phyloP scores from a whole-genome alignment of 371 early-diverging fungal genomes.

The Mortierella sp. region DNA sequence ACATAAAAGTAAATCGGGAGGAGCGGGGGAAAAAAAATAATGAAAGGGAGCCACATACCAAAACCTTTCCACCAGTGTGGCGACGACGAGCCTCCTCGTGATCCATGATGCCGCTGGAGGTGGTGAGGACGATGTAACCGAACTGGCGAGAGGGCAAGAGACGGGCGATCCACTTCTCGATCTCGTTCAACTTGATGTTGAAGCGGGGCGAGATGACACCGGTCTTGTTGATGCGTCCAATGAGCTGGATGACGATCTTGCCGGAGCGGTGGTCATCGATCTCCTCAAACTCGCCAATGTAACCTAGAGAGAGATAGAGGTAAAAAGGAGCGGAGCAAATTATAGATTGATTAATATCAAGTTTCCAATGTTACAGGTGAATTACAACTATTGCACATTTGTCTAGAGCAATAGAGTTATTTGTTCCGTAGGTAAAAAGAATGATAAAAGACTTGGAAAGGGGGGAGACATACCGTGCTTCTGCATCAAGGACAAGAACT shows the following conservation, averaged over 20 bases:
- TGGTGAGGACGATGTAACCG: slow-evolving; percentile 96
- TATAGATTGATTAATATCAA: slow-evolving; percentile 65
- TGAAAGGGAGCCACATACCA: slow-evolving; percentile 64
- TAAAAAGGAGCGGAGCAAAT: slow-evolving; percentile 59
- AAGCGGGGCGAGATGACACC: slow-evolving; percentile 99
- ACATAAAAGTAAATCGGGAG: slow-evolving; percentile 3
- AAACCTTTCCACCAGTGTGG: slow-evolving; percentile 99
- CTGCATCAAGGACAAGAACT: slow-evolving; percentile 99
- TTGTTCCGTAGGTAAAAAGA: background rate
- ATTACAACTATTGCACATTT: slow-evolving; percentile 43
- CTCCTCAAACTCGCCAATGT: slow-evolving; percentile 99
- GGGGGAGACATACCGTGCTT: slow-evolving; percentile 84
- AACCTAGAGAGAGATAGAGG: slow-evolving; percentile 68
- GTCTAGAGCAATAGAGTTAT: slow-evolving; percentile 12
- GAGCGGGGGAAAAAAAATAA: background rate
- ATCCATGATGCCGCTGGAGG: slow-evolving; percentile 99
- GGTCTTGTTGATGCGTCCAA: slow-evolving; percentile 99
- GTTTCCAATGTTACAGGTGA: slow-evolving; percentile 75
- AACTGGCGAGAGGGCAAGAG: slow-evolving; percentile 99
- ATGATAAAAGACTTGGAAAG: background rate
- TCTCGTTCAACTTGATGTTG: slow-evolving; percentile 94
- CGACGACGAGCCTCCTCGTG: slow-evolving; percentile 99
- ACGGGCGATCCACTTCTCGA: slow-evolving; percentile 98
- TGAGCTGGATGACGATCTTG: slow-evolving; percentile 99
- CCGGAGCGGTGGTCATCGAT: slow-evolving; percentile 99